phyloP scores from a whole-genome alignment of 2,329 filamentous ascomycete species.

The Rutstroemia sp. region DNA sequence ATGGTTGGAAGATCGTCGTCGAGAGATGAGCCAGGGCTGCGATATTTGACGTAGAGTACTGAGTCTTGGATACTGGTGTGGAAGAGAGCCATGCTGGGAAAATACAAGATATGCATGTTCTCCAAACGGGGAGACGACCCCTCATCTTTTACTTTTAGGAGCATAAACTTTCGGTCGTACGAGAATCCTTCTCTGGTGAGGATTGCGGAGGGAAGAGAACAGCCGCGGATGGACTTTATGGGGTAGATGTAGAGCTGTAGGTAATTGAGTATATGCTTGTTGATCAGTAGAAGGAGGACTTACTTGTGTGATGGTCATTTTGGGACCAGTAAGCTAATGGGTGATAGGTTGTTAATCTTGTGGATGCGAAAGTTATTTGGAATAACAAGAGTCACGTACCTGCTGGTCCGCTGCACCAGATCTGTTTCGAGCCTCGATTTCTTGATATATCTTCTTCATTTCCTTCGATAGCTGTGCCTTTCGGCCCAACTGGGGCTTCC shows the following conservation, averaged over 20 bases:
- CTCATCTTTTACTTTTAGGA: slow-evolving; percentile 43
- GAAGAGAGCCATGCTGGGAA: slow-evolving; percentile 58
- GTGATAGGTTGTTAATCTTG: background rate
- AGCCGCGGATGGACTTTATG: slow-evolving; percentile 63
- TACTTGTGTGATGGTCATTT: slow-evolving; percentile 8
- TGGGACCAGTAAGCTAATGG: background rate
- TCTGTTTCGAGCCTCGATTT: background rate
- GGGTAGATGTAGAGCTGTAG: slow-evolving; percentile 62
- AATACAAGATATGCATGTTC: slow-evolving; percentile 52
- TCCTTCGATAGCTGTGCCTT: background rate
- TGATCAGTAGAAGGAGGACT: no score
- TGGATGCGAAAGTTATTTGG: background rate
- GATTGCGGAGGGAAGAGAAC: slow-evolving; percentile 44
- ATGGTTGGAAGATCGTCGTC: slow-evolving; percentile 30
- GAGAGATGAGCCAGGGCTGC: slow-evolving; percentile 16
- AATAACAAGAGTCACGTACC: background rate
- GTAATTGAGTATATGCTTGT: background rate
- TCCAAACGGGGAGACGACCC: slow-evolving; percentile 31
- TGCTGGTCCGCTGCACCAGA: background rate
- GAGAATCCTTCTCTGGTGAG: slow-evolving; percentile 55
- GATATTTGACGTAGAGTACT: slow-evolving; percentile 37
- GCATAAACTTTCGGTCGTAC: slow-evolving; percentile 65
- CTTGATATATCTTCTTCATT: background rate
- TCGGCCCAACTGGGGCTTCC: background rate
- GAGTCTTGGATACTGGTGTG: slow-evolving; percentile 42